These are phyloP conservation scores for Aspergillus olivimuriae DNA, from an alignment of 495 filamentous ascomycete species.

Conservation along the genomic window DNA sequence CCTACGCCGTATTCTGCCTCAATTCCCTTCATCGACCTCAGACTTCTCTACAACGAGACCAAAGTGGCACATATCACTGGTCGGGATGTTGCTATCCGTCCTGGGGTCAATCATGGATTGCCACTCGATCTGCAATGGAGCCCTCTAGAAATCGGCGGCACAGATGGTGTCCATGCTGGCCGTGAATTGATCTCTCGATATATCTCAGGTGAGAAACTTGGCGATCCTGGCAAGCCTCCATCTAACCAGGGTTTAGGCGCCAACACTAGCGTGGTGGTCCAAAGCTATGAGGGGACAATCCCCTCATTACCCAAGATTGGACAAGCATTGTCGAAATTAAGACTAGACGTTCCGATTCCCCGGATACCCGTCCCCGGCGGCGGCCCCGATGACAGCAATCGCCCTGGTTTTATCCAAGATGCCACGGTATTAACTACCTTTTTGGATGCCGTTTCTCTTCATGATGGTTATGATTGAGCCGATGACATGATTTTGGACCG, in stretches of 20 bases:
- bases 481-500: slow-evolving; percentile 2
- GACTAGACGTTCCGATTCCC: slow-evolving; percentile 54
- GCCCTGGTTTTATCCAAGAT: slow-evolving; percentile 68
- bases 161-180: slow-evolving; percentile 52
- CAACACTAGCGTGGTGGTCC: slow-evolving; percentile 72
- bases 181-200: slow-evolving; percentile 75
- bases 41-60: slow-evolving; percentile 66
- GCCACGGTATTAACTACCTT: slow-evolving; percentile 56
- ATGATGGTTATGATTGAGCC: slow-evolving; percentile 7
- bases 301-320: slow-evolving; percentile 70
- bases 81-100: slow-evolving; percentile 49
- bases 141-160: slow-evolving; percentile 55
- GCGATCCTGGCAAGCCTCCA: too few relatives aligned
- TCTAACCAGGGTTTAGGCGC: too few relatives aligned
- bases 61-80: slow-evolving; percentile 67
- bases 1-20: slow-evolving; percentile 77
- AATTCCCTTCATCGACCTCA: slow-evolving; percentile 71
- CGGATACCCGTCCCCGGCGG: slow-evolving; percentile 37
- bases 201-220: slow-evolving; percentile 85
- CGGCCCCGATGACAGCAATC: slow-evolving; percentile 33
- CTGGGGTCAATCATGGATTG: slow-evolving; percentile 68
- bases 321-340: slow-evolving; percentile 59
- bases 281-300: slow-evolving; percentile 61
- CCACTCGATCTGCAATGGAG: slow-evolving; percentile 66
- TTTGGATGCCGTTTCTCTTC: slow-evolving; percentile 14